Conservation (phyloP, 2,329 filamentous ascomycete genomes). For the Claviceps africana region DNA sequence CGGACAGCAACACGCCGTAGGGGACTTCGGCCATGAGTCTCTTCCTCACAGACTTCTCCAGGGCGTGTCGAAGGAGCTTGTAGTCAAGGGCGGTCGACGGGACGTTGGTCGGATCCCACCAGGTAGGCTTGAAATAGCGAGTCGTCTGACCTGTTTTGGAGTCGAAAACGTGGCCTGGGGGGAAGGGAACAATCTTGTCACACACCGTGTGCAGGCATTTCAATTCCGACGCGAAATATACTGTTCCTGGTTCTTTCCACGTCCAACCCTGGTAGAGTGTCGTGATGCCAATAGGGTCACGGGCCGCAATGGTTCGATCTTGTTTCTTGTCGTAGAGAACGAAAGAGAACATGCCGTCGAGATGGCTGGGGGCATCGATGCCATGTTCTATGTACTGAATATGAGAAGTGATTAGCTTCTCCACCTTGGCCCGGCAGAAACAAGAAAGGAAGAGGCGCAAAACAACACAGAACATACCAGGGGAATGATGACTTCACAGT, state of each 20-base stretch:
- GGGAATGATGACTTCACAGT: constrained; percentile 98
- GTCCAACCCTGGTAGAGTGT: constrained; percentile 94
- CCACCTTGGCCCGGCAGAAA: background rate
- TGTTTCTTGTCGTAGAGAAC: constrained; percentile 92
- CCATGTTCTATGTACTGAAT: constrained; percentile 78
- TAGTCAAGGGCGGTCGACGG: constrained; percentile 72
- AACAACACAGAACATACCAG: constrained; percentile 44
- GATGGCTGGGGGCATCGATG: constrained; percentile 77
- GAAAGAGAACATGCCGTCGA: constrained; percentile 99
- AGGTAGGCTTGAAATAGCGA: constrained; percentile 81
- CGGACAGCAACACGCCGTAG: constrained; percentile 89
- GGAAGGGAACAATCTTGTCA: constrained; percentile 89
- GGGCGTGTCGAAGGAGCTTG: constrained; percentile 62
- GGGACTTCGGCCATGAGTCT: constrained; percentile 97
- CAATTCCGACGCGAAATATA: constrained; percentile 94
- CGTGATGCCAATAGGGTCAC: constrained; percentile 93
- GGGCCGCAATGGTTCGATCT: constrained; percentile 82
- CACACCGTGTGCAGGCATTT: constrained; percentile 89
- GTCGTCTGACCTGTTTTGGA: constrained; percentile 76
- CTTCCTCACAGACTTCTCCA: constrained; percentile 89
- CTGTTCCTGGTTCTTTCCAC: constrained; percentile 65
- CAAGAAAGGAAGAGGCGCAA: background rate
- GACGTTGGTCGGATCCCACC: constrained; percentile 74
- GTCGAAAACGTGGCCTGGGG: constrained; percentile 91
- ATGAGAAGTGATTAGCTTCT: background rate